Conservation (phyloP, 2,329 filamentous ascomycete genomes). For the Botrytis medusae region DNA sequence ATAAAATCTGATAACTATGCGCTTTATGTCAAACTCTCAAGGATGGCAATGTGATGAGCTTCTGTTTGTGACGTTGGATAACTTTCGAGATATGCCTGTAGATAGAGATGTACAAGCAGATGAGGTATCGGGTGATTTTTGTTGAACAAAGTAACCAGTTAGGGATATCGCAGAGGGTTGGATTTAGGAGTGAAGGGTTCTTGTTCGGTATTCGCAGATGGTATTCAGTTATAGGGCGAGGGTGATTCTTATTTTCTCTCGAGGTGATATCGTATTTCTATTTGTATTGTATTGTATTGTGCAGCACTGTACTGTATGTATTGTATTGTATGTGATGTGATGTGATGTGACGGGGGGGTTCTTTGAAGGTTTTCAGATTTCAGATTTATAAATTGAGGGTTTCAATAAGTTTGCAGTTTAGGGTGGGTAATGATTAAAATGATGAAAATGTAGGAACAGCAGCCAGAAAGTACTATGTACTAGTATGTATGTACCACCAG, state of each 20-base stretch:
- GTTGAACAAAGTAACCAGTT: not conserved
- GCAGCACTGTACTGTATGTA: not conserved
- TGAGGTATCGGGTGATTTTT: not conserved
- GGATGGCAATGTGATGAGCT: slow-evolving; percentile 23
- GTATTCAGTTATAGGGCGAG: not conserved
- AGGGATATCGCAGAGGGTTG: slow-evolving; percentile 6
- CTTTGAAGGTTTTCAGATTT: slow-evolving; percentile 11
- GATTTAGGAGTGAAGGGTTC: too few relatives aligned
- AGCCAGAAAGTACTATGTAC: not conserved
- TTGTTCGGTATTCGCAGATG: not conserved
- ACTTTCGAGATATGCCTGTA: slow-evolving; percentile 21
- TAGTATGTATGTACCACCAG: not conserved
- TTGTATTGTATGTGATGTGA: not conserved
- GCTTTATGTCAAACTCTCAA: slow-evolving; percentile 25
- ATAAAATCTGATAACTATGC: slow-evolving; percentile 15
- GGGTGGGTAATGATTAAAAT: slow-evolving; percentile 16
- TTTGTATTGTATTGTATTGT: not conserved
- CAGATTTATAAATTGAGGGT: not conserved
- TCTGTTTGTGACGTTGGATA: slow-evolving; percentile 23
- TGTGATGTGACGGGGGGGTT: not conserved
- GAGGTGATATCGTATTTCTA: not conserved
- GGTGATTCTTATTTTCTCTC: not conserved
- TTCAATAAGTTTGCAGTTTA: slow-evolving; percentile 13
- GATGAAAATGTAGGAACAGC: slow-evolving; percentile 16
- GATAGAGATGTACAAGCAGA: not conserved